A percentile compares a stretch with the other conserved stretches of the same genome.
phyloP scores from a whole-genome alignment of 169 alveolate genomes.

The Perkinsus olseni region DNA sequence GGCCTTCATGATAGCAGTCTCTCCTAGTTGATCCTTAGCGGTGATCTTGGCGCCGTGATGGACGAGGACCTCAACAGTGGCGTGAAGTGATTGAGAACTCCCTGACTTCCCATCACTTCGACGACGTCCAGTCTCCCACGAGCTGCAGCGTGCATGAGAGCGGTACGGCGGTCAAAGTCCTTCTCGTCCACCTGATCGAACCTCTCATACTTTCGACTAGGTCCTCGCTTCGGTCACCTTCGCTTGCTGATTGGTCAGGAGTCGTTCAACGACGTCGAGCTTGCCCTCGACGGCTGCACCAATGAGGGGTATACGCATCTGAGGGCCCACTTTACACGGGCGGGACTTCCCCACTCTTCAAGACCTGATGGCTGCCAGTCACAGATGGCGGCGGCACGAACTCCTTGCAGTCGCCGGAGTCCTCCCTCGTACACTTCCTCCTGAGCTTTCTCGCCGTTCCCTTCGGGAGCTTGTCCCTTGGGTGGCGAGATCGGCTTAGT shows the following conservation, averaged over 20 bases:
- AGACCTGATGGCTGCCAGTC: not conserved
- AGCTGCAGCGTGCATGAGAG: not conserved
- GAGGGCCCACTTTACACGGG: not conserved
- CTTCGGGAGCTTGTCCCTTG: not conserved
- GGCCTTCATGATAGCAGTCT: slow-evolving; percentile 9
- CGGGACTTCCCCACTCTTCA: not conserved
- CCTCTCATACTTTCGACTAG: not conserved
- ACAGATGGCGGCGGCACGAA: not conserved
- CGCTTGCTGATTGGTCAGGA: not conserved
- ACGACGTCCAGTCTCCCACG: not conserved
- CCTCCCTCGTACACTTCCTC: not conserved
- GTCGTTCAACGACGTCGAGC: not conserved
- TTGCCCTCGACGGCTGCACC: not conserved
- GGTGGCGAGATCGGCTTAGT: not conserved
- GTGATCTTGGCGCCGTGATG: not conserved
- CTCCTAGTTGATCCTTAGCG: slow-evolving; percentile 8
- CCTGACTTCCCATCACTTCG: too few species aligned
- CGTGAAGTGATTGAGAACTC: too few species aligned
- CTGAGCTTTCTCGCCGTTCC: too few species aligned
- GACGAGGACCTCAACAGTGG: not conserved
- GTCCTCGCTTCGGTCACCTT: not conserved
- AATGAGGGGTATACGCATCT: not conserved
- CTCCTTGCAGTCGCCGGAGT: not conserved
- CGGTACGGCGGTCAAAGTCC: not conserved
- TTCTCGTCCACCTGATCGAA: not conserved